Evolutionary conservation across 495 filamentous ascomycete genomes (phyloP), one percentile per base, ranked within the genome.

Genomic region (Lophiotrema nucula): DNA sequence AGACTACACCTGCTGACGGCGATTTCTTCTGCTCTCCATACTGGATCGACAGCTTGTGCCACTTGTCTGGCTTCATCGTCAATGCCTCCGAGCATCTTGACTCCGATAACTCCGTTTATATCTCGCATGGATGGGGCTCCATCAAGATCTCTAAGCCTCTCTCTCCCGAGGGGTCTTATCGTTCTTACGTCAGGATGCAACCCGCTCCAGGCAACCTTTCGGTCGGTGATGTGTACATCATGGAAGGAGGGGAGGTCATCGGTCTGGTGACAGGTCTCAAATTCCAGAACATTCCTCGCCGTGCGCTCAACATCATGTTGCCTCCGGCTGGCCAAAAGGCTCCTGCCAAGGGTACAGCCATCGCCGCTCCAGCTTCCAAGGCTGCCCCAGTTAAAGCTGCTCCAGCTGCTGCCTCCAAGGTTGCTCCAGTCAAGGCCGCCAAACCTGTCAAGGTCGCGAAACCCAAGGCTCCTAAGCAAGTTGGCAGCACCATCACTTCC

Each of bases 31-130:
- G 61, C 55, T 60, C 69, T 6, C 77, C 77, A 10, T 76, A 71
- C 69, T 77, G 71, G 69, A 77, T 82, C 53, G 80, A 83, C 62
- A 72, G 68, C 31, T 39, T 81, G 4, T 66, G 62, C 24, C 80
- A 83, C 56, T 60, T 80, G 25, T 72, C 76, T 6, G 80, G 80
- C 6, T 82, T 83, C 64, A 76, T 80, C 33, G 73, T 80, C 66
- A 83, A 83, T 58, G 76, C 65, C 16, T 76, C 72, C 19, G 78
- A 80, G 27, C 61, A 70, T 4, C 53, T 74, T 15, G 77, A 80
- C 53, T 72, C 72, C 1, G 70, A 74, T 21, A 72, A 74, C 31
- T 70, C 72, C 37, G 76, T 80, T 18, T 82, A 74, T 58, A 69
- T 75, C 45, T 75, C 73, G 5, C 73, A 75, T 53, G 73, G 73